phyloP scores from a whole-genome alignment of 2,329 filamentous ascomycete species.

The Cytospora chrysosperma region DNA sequence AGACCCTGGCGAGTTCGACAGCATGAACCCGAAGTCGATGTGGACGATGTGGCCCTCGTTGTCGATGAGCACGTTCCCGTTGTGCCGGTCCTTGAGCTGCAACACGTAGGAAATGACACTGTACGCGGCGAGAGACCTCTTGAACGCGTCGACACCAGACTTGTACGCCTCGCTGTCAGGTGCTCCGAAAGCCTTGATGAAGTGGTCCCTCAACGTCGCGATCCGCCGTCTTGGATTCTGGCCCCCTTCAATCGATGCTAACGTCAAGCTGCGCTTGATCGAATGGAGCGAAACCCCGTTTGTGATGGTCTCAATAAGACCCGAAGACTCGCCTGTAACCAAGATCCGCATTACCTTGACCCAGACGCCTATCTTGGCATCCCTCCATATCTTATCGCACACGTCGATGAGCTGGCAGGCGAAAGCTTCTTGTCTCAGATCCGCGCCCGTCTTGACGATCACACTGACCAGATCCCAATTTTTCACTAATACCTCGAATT shows the following conservation, averaged over 20 bases:
- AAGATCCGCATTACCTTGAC: slow-evolving; percentile 85
- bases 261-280: slow-evolving; percentile 76
- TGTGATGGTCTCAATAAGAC: slow-evolving; percentile 83
- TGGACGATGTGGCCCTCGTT: slow-evolving; percentile 84
- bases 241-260: slow-evolving; percentile 70
- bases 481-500: slow-evolving; percentile 57
- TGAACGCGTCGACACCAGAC: slow-evolving; percentile 75
- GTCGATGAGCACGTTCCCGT: slow-evolving; percentile 83
- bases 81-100: slow-evolving; percentile 83
- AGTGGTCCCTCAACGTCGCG: slow-evolving; percentile 79
- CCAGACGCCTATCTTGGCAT: slow-evolving; percentile 76
- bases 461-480: slow-evolving; percentile 87
- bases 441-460: slow-evolving; percentile 83
- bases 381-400: slow-evolving; percentile 78
- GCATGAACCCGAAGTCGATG: slow-evolving; percentile 89
- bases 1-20: slow-evolving; percentile 80
- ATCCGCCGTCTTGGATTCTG: slow-evolving; percentile 73
- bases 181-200: slow-evolving; percentile 74
- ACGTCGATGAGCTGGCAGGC: slow-evolving; percentile 81
- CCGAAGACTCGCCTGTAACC: slow-evolving; percentile 80
- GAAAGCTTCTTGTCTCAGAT: slow-evolving; percentile 81
- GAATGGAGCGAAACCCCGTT: slow-evolving; percentile 87
- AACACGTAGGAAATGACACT: slow-evolving; percentile 82
- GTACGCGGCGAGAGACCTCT: slow-evolving; percentile 78
- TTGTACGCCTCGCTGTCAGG: slow-evolving; percentile 67